Evolutionary conservation across 2,329 filamentous ascomycete species (phyloP).

Genomic region (Arthrobotrys pseudoclavata): DNA sequence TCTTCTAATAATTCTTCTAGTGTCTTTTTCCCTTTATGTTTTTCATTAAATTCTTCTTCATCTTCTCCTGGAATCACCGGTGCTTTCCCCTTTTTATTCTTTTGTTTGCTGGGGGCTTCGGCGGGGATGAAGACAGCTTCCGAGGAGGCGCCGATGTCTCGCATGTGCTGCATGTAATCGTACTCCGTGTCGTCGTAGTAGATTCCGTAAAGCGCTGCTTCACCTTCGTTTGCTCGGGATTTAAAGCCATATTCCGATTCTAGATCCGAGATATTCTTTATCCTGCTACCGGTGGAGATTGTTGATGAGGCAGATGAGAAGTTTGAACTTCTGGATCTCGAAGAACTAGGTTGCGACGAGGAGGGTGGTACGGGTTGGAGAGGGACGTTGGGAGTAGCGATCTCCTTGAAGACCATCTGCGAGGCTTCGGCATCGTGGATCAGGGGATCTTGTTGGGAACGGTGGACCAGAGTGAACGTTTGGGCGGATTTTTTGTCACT

Average conservation of each 20-base stretch:
- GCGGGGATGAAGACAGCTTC: slow-evolving; percentile 80
- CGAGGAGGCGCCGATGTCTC: slow-evolving; percentile 80
- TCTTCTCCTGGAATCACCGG: slow-evolving; percentile 37
- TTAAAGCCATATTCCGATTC: slow-evolving; percentile 77
- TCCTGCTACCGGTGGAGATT: slow-evolving; percentile 68
- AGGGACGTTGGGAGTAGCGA: slow-evolving; percentile 67
- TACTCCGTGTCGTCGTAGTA: slow-evolving; percentile 96
- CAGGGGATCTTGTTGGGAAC: slow-evolving; percentile 95
- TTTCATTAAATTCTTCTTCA: slow-evolving; percentile 63
- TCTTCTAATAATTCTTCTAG: slow-evolving; percentile 85
- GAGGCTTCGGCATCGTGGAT: slow-evolving; percentile 93
- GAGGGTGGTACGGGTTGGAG: slow-evolving; percentile 43
- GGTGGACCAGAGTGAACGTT: slow-evolving; percentile 94
- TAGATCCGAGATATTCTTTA: slow-evolving; percentile 81
- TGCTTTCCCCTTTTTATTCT: slow-evolving; percentile 72
- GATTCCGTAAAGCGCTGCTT: slow-evolving; percentile 92
- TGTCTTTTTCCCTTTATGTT: slow-evolving; percentile 77
- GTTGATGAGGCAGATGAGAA: slow-evolving; percentile 65
- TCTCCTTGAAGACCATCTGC: slow-evolving; percentile 87
- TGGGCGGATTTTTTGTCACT: slow-evolving; percentile 91
- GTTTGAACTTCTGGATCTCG: slow-evolving; percentile 24
- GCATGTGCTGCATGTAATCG: slow-evolving; percentile 99
- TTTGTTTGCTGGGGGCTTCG: slow-evolving; percentile 74
- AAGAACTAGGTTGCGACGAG: background rate
- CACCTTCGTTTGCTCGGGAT: slow-evolving; percentile 90